Evolutionary conservation across 805 yeast genomes (phyloP), one percentile per base, ranked within the genome.

Genomic region (Yarrowia sp.): DNA sequence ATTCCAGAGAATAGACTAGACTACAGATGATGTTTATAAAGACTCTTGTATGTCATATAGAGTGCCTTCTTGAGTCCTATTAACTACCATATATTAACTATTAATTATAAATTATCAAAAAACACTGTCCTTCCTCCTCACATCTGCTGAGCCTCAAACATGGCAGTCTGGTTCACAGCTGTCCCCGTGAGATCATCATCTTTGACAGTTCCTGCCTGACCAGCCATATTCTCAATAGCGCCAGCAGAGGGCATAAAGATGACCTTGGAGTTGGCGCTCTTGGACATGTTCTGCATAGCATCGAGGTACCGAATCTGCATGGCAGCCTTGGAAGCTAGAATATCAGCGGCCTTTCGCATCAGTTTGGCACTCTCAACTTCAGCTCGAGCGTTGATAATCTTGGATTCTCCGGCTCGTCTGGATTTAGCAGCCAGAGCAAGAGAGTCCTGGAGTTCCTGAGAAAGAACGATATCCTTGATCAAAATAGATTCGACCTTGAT

Each of bases 301-400:
- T 87, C 92, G 75, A 87, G 80, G 72, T 87, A 87, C 74, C 92
- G 78, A 73, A 87, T 87, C 77, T 87, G 91, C 89, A 87, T 86
- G 33, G 91, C 92, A 13, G 90, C 84, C 69, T 86, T 86, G 43
- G 89, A 84, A 51, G 88, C 87, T 71, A 87, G 81, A 66, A 87
- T 86, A 74, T 87, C 90, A 63, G 91, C 90, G 33, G 91, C 90
- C 74, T 86, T 85, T 77, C 92, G 82, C 90, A 87, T 86, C 69
- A 86, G 80, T 74, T 86, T 86, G 62, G 91, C 90, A 72, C 85
- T 79, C 74, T 87, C 92, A 62, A 86, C 90, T 76, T 87, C 92
- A 17, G 90, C 90, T 74, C 82, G 83, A 39, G 90, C 90, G 67
- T 86, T 84, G 72, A 87, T 87, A 72, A 87, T 86, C 80, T 87